Base-by-base conservation (phyloP, 2,329 filamentous ascomycete species). In the Xylariaceae sp. region DNA sequence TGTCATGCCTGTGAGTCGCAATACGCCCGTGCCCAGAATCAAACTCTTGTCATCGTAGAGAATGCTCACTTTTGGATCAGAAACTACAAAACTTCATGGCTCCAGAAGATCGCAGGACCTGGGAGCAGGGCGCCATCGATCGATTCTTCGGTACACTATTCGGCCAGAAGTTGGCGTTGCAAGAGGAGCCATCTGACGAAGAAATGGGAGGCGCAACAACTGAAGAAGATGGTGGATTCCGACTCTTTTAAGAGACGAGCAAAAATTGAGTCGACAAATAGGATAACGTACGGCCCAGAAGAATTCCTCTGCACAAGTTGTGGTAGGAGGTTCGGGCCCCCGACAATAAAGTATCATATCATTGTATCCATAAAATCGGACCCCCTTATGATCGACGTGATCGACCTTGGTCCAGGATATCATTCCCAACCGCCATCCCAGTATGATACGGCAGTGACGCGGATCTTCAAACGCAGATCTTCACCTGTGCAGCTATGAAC, bases 21-120 rank as follows among this genome's bases (percentile, higher is more conserved):
- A 12, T 12, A 15, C 36, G 19, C 11, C 12, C 36, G 18, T 49
- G 36, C 17, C 10, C 19, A n/a, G 7, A 32, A 14, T 27, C 41
- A 33, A 11, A n/a, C 18, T 12, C 33, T 36, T 15, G 12, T 39
- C 18, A 2, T n/a, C n/a, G 22, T 5, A 27, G 4, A 27, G 22
- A 27, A 27, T 27, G 22, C 22, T 27, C 22, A 27, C 35, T 27
- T 15, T 10, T 44, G 11, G 91, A 97, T 65, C 92, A 97, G 74
- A 97, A 97, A 75, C 70, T 99, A 63, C 89, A 96, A 72, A 96
- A 96, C 68, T 97, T 97, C 65, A 96, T 96, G 90, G 91, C 91
- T 11, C 85, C 90, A 0, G 90, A 96, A 67, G 88, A 95, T 66
- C 77, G 89, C 46, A 78, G 86, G 3, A 71, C 68, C 14, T 99